Evolutionary conservation across 805 yeast species (phyloP).

Genomic region (Monosporozyma aerobia): DNA sequence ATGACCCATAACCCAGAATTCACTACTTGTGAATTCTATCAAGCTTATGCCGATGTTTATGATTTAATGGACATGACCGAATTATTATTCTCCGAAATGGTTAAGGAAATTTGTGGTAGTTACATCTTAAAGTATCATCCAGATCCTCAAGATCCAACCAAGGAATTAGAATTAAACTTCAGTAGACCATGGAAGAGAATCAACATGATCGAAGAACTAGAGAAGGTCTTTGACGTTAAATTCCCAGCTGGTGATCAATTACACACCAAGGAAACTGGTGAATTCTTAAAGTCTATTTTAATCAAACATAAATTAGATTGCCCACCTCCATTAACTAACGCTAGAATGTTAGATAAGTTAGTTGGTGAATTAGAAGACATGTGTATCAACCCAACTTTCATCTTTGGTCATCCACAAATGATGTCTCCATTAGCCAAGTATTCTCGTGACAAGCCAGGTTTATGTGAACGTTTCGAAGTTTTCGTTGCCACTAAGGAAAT

Average conservation of each 20-base stretch:
- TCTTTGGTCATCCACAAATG: conserved; percentile 98
- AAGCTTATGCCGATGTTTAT: conserved; percentile 94
- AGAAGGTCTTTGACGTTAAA: conserved; percentile 71
- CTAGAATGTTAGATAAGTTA: conserved; percentile 96
- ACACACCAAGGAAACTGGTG: conserved; percentile 89
- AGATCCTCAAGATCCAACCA: conserved; percentile 85
- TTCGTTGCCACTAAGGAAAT: conserved; percentile 98
- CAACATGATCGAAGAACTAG: conserved; percentile 94
- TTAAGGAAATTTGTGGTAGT: conserved; percentile 84
- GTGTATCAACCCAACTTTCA: conserved; percentile 93
- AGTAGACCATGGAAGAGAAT: conserved; percentile 97
- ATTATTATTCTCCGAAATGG: conserved; percentile 91
- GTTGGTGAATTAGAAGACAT: conserved; percentile 95
- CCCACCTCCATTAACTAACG: conserved; percentile 86
- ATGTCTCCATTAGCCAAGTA: conserved; percentile 99
- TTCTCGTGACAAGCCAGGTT: conserved; percentile 84
- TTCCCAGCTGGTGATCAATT: conserved; percentile 95
- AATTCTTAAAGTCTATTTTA: conserved; percentile 73
- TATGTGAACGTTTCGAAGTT: conserved; percentile 97
- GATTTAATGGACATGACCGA: conserved; percentile 93
- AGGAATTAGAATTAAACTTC: conserved; percentile 74
- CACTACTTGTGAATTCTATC: conserved; percentile 97
- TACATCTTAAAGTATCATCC: conserved; percentile 86
- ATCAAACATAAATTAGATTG: conserved; percentile 79
- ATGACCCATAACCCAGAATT: conserved; percentile 98